Evolutionary conservation across 495 filamentous ascomycete species (phyloP), one percentile per base, ranked within the genome.

Genomic region (Extremus antarcticus): DNA sequence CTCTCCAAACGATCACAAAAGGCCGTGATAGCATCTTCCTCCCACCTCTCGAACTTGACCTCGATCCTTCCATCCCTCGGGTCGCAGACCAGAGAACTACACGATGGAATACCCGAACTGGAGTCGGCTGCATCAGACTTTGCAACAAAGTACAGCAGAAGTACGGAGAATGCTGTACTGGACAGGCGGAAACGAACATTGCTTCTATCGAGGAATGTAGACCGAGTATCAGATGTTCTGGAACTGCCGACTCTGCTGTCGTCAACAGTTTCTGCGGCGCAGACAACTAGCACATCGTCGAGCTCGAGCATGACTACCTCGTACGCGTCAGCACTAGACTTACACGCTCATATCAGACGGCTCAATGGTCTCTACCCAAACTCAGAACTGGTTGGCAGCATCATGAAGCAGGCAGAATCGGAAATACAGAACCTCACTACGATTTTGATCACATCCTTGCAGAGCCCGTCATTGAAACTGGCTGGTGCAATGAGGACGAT

Each of bases 1-100:
- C 78, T 97, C 49, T 91, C 89, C 25, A 90, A 92, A 57, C 87
- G 88, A 57, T 96, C 92, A n/a, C 85, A 97, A 66, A 85, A 86
- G 62, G 73, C 87, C 39, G 82, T 97, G 56, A 87, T 97, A 60
- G 74, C 79, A 35, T 92, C 91, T 15, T 79, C 89, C 20, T 76
- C 81, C 58, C 82, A 87, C 62, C 80, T 97, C 54, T 78, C 84
- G 0, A 82, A 81, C 7, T 77, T 99, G 3, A 74, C 76, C 32
- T 71, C 73, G 8, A 76, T 79, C 11, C 74, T 95, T 9, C 85
- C 88, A 0, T 64, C 75, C n/a, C 71, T 97, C 40, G 77, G 78
- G 21, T 71, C 74, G 43, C 77, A 85, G 59, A 78, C 83, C 1
- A 72, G 73, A 35, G 73, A 82, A 43, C 76, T 97, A 11, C 82